phyloP scores from a whole-genome alignment of 148 eudicot species.

The Camellia granthamiana region DNA sequence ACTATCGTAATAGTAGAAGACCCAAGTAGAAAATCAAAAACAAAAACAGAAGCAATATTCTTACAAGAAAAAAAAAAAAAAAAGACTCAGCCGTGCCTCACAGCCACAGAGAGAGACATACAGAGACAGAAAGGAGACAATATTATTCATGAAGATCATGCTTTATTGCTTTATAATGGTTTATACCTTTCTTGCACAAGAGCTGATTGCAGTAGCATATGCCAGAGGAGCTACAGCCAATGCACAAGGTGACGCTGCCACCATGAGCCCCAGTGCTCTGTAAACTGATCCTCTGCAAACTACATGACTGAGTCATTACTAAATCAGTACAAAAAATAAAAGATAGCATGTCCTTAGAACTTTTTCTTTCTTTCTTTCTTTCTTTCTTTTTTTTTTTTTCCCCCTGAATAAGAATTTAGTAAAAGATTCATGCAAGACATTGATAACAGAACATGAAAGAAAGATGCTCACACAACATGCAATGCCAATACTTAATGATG shows the following conservation, averaged over 20 bases:
- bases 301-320: constrained; percentile 30
- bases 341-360: neutral
- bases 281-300: constrained; percentile 96
- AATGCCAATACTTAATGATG: neutral
- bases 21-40: constrained; percentile 1
- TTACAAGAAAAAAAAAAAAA: neutral
- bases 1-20: neutral
- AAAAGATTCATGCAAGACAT: neutral
- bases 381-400: neutral
- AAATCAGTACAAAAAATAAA: constrained; percentile 12
- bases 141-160: neutral
- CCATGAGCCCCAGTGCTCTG: constrained; percentile 96
- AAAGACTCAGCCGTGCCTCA: neutral
- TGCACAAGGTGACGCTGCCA: constrained; percentile 99
- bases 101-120: neutral
- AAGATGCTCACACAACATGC: neutral
- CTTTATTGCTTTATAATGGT: neutral
- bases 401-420: neutral
- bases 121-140: neutral
- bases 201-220: constrained; percentile 94
- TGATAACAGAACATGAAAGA: neutral
- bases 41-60: neutral
- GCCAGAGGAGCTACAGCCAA: constrained; percentile 96
- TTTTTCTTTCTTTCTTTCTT: neutral
- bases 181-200: constrained; percentile 88